Conservation (phyloP, 768 basidiomycete genomes). For the Rickenella mellea region DNA sequence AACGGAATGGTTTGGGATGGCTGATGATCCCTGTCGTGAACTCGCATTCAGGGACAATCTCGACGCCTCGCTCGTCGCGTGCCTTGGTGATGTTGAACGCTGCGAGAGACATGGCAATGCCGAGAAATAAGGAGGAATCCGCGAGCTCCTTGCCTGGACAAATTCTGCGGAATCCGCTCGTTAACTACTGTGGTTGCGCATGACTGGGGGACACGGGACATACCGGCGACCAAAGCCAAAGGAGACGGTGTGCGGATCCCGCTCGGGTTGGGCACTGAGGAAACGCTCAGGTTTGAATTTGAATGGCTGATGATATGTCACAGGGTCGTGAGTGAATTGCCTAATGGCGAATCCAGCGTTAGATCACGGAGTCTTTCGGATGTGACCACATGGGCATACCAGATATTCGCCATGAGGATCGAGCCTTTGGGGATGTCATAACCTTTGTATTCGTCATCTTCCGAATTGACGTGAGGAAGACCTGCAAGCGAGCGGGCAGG, state of each 20-base stretch:
- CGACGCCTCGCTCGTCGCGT: too few species aligned
- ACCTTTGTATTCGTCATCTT: slow-evolving; percentile 23
- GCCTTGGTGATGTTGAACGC: slow-evolving; percentile 23
- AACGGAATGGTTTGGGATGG: slow-evolving; percentile 17
- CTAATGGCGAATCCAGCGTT: slow-evolving; percentile 5
- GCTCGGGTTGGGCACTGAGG: slow-evolving; percentile 11
- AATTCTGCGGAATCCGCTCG: slow-evolving; percentile 10
- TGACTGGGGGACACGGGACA: too few species aligned
- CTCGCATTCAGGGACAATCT: not conserved
- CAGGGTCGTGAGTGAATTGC: slow-evolving; percentile 23
- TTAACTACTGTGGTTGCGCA: too few species aligned
- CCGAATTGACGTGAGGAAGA: slow-evolving; percentile 19
- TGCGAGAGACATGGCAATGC: slow-evolving; percentile 26
- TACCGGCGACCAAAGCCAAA: slow-evolving; percentile 23
- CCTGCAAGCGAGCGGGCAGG: slow-evolving; percentile 8
- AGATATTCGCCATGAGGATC: slow-evolving; percentile 24
- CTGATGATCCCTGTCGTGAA: slow-evolving; percentile 9
- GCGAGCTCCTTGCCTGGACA: slow-evolving; percentile 37
- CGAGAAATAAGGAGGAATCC: slow-evolving; percentile 26
- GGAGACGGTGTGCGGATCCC: slow-evolving; percentile 13
- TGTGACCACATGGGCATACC: slow-evolving; percentile 11
- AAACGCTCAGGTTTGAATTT: slow-evolving; percentile 25
- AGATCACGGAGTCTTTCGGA: not conserved
- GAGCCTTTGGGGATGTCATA: slow-evolving; percentile 24
- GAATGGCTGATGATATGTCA: slow-evolving; percentile 21